These are phyloP conservation scores for Calonectria hawksworthii DNA, from an alignment of 2,329 filamentous ascomycete genomes.

Conservation along the genomic window DNA sequence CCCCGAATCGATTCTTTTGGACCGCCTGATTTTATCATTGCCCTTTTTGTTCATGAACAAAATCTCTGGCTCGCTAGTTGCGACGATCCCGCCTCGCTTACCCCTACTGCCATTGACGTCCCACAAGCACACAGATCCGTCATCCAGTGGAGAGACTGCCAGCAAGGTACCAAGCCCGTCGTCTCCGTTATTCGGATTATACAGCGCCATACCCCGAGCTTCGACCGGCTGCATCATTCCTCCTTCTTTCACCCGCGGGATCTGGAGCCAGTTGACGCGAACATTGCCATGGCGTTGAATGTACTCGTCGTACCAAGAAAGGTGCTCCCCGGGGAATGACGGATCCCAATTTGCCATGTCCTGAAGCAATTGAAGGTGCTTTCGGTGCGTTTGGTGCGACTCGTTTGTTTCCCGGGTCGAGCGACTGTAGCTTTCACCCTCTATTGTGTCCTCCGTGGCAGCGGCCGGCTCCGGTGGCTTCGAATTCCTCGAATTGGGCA, in stretches of 20 bases:
- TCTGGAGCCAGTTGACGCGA: slow-evolving; percentile 82
- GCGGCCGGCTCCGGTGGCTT: not conserved
- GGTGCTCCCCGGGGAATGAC: slow-evolving; percentile 76
- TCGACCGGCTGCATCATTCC: slow-evolving; percentile 68
- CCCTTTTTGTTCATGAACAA: slow-evolving; percentile 70
- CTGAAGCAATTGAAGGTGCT: slow-evolving; percentile 53
- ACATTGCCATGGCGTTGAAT: slow-evolving; percentile 84
- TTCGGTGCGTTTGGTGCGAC: slow-evolving; percentile 19
- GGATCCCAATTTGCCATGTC: slow-evolving; percentile 88
- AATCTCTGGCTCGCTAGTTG: slow-evolving; percentile 75
- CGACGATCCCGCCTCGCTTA: slow-evolving; percentile 73
- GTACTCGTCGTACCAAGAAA: slow-evolving; percentile 92
- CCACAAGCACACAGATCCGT: slow-evolving; percentile 92
- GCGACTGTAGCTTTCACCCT: slow-evolving; percentile 18
- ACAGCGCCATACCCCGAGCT: slow-evolving; percentile 80
- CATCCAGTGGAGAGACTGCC: slow-evolving; percentile 84
- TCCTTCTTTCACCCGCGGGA: slow-evolving; percentile 63
- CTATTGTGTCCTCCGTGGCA: slow-evolving; percentile 19
- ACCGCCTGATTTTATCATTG: slow-evolving; percentile 60
- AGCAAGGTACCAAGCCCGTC: slow-evolving; percentile 60
- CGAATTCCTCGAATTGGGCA: not conserved
- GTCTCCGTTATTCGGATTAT: slow-evolving; percentile 66
- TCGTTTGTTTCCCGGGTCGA: slow-evolving; percentile 44
- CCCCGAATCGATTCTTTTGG: slow-evolving; percentile 78
- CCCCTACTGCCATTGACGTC: slow-evolving; percentile 73